Evolutionary conservation across 495 filamentous ascomycete species (phyloP).

Genomic region (Penicillium macrosclerotiorum): DNA sequence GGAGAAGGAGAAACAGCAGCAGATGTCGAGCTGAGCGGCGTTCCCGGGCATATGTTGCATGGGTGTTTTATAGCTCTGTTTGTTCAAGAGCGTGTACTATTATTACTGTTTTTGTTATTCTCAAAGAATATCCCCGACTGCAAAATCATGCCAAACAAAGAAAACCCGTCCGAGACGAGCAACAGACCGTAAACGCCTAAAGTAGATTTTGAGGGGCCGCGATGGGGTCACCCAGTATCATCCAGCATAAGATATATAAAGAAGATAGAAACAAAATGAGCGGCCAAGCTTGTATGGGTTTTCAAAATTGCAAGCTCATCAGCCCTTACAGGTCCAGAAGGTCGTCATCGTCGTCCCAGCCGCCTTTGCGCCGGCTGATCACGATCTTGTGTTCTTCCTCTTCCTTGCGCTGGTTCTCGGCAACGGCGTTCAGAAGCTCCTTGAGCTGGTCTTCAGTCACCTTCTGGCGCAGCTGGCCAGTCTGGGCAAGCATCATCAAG

Average conservation of each 20-base stretch:
- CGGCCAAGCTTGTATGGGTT: no score
- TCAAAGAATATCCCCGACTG: conserved; percentile 8
- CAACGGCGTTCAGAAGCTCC: conserved; percentile 78
- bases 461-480: conserved; percentile 79
- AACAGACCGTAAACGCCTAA: conserved; percentile 15
- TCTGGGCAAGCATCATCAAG: conserved; percentile 85
- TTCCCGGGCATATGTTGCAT: not conserved
- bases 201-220: conserved; percentile 6
- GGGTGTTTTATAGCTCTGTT: not conserved
- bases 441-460: conserved; percentile 94
- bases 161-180: not conserved
- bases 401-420: conserved; percentile 62
- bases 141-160: not conserved
- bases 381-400: conserved; percentile 77
- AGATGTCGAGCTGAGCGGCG: conserved; percentile 18
- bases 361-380: conserved; percentile 76
- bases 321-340: conserved; percentile 58
- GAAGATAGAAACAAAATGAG: no score
- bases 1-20: conserved; percentile 52
- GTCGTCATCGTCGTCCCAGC: conserved; percentile 86
- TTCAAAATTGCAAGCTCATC: conserved; percentile 1
- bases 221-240: conserved; percentile 4
- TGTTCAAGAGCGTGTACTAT: conserved; percentile 15
- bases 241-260: not conserved
- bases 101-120: conserved; percentile 9